Evolutionary conservation across 169 alveolate species (phyloP).

Genomic region (Babesia sp.): DNA sequence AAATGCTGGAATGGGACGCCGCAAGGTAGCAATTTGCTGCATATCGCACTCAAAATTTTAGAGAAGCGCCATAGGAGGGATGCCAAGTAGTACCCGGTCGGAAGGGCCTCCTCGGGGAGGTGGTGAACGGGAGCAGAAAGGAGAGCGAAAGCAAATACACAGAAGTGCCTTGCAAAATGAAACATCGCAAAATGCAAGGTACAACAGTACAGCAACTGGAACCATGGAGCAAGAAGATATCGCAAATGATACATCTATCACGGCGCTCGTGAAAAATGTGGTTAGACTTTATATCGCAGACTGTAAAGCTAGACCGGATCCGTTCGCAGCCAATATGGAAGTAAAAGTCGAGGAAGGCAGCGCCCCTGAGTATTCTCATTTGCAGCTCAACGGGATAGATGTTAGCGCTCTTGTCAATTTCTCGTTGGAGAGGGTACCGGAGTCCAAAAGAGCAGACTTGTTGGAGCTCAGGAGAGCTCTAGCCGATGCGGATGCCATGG

Average conservation of each 20-base stretch:
- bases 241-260: slow-evolving; percentile 45
- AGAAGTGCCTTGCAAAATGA: not conserved
- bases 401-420: slow-evolving; percentile 42
- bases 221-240: slow-evolving; percentile 2
- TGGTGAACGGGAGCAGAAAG: slow-evolving; percentile 16
- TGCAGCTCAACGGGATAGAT: slow-evolving; percentile 28
- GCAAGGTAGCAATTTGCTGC: not conserved
- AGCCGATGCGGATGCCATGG: slow-evolving; percentile 38
- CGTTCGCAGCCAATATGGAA: slow-evolving; percentile 29
- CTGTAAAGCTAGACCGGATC: slow-evolving; percentile 58
- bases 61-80: not conserved
- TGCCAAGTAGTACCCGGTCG: not conserved
- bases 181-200: not conserved
- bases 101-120: not conserved
- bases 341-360: not conserved
- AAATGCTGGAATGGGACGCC: not conserved
- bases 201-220: not conserved
- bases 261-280: slow-evolving; percentile 44
- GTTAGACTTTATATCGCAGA: slow-evolving; percentile 46
- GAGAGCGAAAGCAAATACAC: not conserved
- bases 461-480: slow-evolving; percentile 51
- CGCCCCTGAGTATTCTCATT: not conserved
- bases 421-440: slow-evolving; percentile 62
- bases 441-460: slow-evolving; percentile 32
- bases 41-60: not conserved